Conservation (phyloP, 2,329 filamentous ascomycete species). For the Diaporthe nobilis region DNA sequence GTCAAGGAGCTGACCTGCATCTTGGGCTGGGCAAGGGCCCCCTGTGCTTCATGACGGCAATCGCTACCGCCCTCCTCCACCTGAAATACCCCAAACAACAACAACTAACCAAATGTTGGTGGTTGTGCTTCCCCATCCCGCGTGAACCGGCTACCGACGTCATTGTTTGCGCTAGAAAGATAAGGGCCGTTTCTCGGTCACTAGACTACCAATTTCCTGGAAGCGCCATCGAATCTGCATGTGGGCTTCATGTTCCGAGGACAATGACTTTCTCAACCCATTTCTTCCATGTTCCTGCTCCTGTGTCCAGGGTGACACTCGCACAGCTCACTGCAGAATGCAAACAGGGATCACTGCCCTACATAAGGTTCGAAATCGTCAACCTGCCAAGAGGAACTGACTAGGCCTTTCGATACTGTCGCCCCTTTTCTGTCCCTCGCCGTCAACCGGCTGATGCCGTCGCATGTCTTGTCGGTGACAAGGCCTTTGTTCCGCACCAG, state of each 20-base stretch:
- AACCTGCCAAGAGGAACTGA: constrained; percentile 12
- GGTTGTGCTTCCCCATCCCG: background rate
- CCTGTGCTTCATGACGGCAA: background rate
- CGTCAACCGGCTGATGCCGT: constrained; percentile 8
- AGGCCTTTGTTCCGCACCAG: background rate
- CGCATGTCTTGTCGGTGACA: background rate
- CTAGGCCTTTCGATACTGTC: background rate
- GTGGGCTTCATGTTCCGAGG: background rate
- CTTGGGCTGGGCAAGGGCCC: constrained; percentile 6
- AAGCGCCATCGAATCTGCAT: background rate
- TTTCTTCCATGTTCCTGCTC: background rate
- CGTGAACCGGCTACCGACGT: constrained; percentile 17
- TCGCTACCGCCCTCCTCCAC: background rate
- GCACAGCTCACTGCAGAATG: background rate
- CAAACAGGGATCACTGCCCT: background rate
- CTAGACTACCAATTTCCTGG: background rate
- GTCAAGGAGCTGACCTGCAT: background rate
- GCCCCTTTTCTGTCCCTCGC: background rate
- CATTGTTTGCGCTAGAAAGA: constrained; percentile 16
- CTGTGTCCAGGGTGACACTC: background rate
- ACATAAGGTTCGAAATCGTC: background rate
- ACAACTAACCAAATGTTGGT: background rate
- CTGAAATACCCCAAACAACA: constrained; percentile 1
- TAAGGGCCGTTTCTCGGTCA: background rate
- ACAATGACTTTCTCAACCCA: background rate